These are phyloP conservation scores for Mycena albidolilacea DNA, from an alignment of 768 basidiomycete species.

Conservation along the genomic window DNA sequence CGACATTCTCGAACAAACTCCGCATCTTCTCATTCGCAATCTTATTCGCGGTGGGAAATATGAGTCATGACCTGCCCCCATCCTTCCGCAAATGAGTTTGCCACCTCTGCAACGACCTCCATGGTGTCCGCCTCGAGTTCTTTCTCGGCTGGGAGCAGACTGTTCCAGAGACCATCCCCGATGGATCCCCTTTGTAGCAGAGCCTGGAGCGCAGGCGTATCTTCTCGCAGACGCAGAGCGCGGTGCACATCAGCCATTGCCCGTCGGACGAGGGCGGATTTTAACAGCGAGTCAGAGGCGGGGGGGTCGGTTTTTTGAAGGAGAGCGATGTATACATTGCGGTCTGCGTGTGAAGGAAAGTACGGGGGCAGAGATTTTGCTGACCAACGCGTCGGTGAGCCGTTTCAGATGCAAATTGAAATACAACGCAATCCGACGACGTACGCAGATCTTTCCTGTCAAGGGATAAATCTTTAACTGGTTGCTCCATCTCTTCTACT, in stretches of 20 bases:
- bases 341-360: slow-evolving; percentile 90
- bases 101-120: slow-evolving; percentile 95
- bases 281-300: slow-evolving; percentile 86
- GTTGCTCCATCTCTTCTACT: too few relatives aligned
- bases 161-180: slow-evolving; percentile 94
- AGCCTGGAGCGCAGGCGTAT: slow-evolving; percentile 91
- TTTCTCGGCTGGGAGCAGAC: slow-evolving; percentile 92
- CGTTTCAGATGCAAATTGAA: slow-evolving; percentile 18
- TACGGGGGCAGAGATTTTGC: slow-evolving; percentile 85
- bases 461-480: too few relatives aligned
- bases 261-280: slow-evolving; percentile 94
- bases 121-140: slow-evolving; percentile 96
- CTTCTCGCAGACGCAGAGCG: slow-evolving; percentile 90
- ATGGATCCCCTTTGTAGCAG: slow-evolving; percentile 95
- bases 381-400: slow-evolving; percentile 47
- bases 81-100: slow-evolving; percentile 93
- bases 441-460: too few relatives aligned
- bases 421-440: too few relatives aligned
- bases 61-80: slow-evolving; percentile 97
- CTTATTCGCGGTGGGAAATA: slow-evolving; percentile 95
- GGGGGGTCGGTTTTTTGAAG: slow-evolving; percentile 86
- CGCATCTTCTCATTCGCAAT: slow-evolving; percentile 96
- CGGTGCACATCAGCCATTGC: slow-evolving; percentile 94
- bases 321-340: slow-evolving; percentile 94
- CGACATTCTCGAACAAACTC: slow-evolving; percentile 74